Conservation (phyloP, 805 yeast genomes). For the Spathaspora passalidarum region DNA sequence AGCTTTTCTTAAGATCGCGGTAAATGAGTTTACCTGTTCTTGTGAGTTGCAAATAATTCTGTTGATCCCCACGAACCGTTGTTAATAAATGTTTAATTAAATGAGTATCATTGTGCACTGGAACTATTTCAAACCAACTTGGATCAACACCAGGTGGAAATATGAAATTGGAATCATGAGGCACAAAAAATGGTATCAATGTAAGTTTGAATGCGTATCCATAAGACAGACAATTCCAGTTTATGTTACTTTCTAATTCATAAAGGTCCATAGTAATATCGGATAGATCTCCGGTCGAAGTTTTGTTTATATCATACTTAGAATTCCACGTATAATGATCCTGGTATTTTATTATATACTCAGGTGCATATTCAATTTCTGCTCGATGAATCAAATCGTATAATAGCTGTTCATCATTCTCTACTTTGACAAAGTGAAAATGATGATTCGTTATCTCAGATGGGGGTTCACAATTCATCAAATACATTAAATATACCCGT, state of each 20-base stretch:
- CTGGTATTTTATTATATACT: not conserved
- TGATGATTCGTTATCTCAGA: not conserved
- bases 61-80: not conserved
- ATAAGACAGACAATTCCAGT: too few species aligned
- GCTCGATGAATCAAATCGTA: not conserved
- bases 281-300: too few species aligned
- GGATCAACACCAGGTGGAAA: not conserved
- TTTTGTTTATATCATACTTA: not conserved
- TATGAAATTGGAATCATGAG: not conserved
- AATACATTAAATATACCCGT: not conserved
- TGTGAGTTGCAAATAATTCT: not conserved
- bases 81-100: not conserved
- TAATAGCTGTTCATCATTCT: not conserved
- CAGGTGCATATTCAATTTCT: not conserved
- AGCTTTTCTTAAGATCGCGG: not conserved
- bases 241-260: too few species aligned
- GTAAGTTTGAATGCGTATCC: too few species aligned
- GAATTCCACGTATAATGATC: not conserved
- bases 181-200: not conserved
- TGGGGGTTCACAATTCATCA: not conserved
- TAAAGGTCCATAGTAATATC: too few species aligned
- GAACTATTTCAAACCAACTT: not conserved
- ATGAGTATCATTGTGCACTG: not conserved
- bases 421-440: not conserved
- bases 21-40: not conserved